A percentile compares a stretch with the other conserved stretches of the same genome.
Evolutionary conservation across 225 moss, liverwort and hornwort genomes (phyloP).

Genomic region (Climacium dendroides): DNA sequence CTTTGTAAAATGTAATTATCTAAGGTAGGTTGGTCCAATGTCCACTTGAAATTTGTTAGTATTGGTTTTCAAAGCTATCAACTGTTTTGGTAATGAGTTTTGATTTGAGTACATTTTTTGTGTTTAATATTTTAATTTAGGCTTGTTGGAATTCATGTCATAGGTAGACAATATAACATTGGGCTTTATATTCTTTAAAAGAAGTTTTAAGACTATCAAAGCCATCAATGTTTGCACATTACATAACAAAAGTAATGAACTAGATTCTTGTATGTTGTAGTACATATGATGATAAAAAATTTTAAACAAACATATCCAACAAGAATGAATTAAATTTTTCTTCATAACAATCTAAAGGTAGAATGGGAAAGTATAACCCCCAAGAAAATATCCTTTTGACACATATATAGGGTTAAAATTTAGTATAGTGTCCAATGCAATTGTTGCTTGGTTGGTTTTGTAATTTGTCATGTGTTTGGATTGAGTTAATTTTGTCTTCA

Average conservation of each 20-base stretch:
- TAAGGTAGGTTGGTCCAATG: background rate
- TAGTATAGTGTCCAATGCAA: too few relatives aligned
- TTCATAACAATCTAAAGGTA: too few relatives aligned
- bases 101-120: background rate
- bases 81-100: background rate
- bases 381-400: background rate
- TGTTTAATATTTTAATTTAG: background rate
- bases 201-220: background rate
- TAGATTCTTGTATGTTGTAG: accelerated
- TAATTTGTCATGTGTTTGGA: background rate
- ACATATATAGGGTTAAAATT: background rate
- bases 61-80: background rate
- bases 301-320: background rate
- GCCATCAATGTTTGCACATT: background rate
- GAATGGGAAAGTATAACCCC: background rate
- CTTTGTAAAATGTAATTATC: background rate
- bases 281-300: too few relatives aligned
- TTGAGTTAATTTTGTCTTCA: background rate
- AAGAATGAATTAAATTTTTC: background rate
- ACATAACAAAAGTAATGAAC: background rate
- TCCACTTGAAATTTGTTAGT: background rate
- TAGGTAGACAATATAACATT: background rate
- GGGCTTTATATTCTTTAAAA: background rate
- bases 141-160: background rate
- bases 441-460: background rate